Evolutionary conservation across 164 flowering plant species (phyloP).

Genomic region (Malania oleifera): DNA sequence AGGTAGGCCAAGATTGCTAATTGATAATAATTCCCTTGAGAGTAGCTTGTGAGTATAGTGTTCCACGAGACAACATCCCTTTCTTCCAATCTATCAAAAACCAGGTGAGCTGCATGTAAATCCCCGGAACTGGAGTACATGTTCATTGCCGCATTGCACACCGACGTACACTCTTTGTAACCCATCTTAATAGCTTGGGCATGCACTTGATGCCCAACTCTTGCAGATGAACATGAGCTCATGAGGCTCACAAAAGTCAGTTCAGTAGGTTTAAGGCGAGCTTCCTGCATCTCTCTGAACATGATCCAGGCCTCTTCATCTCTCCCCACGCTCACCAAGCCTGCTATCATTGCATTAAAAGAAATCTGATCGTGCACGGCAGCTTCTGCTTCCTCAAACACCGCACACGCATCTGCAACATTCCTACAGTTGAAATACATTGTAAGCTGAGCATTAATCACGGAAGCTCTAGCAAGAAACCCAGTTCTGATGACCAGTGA

Average conservation of each 20-base stretch:
- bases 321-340: constrained; percentile 45
- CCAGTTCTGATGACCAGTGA: constrained; percentile 47
- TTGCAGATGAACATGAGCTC: constrained; percentile 38
- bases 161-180: constrained; percentile 37
- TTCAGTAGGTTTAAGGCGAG: constrained; percentile 48
- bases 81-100: constrained; percentile 34
- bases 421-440: constrained; percentile 58
- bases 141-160: constrained; percentile 62
- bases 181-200: constrained; percentile 49
- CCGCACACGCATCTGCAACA: constrained; percentile 33
- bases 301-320: constrained; percentile 42
- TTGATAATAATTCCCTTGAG: constrained; percentile 26
- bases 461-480: constrained; percentile 41
- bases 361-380: constrained; percentile 42
- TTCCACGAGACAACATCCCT: constrained; percentile 61
- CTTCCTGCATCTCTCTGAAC: constrained; percentile 43
- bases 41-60: constrained; percentile 49
- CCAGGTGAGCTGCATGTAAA: constrained; percentile 22
- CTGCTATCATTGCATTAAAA: constrained; percentile 69
- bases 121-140: constrained; percentile 45
- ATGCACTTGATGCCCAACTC: constrained; percentile 44
- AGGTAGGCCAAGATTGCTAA: constrained; percentile 36
- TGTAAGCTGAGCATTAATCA: constrained; percentile 54
- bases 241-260: constrained; percentile 58
- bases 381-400: constrained; percentile 41